These are phyloP conservation scores for Beauveria asiatica DNA, from an alignment of 2,329 filamentous ascomycete genomes.

Conservation along the genomic window DNA sequence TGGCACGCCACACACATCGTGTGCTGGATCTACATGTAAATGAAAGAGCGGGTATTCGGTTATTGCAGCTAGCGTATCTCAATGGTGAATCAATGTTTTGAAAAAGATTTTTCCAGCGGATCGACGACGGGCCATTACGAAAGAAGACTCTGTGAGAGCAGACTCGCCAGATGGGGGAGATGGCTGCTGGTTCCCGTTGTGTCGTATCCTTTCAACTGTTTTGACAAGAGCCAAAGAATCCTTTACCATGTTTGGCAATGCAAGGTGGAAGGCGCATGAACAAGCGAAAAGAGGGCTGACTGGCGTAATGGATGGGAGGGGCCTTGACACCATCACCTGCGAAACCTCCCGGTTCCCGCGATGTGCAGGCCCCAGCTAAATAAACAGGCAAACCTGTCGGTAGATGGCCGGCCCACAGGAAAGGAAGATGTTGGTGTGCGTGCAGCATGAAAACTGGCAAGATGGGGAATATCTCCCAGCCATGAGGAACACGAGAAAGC, in stretches of 20 bases:
- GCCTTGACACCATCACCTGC: slow-evolving; percentile 1
- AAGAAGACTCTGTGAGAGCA: neutral
- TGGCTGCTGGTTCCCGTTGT: too few relatives aligned
- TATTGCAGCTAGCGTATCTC: neutral
- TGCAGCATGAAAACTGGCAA: neutral
- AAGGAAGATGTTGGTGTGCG: neutral
- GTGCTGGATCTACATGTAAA: neutral
- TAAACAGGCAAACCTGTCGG: neutral
- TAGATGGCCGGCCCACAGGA: neutral
- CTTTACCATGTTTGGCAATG: too few relatives aligned
- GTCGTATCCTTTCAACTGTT: too few relatives aligned
- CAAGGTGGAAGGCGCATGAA: too few relatives aligned
- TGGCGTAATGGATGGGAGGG: neutral
- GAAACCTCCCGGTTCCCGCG: slow-evolving; percentile 1
- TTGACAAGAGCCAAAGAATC: too few relatives aligned
- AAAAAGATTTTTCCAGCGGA: neutral
- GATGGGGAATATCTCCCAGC: neutral
- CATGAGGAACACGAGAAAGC: neutral
- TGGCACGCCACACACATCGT: neutral
- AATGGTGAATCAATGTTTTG: neutral
- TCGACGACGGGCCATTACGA: neutral
- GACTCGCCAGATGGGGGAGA: too few relatives aligned
- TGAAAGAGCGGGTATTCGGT: neutral
- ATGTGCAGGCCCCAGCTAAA: neutral
- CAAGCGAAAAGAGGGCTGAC: too few relatives aligned